phyloP scores from a whole-genome alignment of 805 yeast genomes.

The Candida vaughaniae region DNA sequence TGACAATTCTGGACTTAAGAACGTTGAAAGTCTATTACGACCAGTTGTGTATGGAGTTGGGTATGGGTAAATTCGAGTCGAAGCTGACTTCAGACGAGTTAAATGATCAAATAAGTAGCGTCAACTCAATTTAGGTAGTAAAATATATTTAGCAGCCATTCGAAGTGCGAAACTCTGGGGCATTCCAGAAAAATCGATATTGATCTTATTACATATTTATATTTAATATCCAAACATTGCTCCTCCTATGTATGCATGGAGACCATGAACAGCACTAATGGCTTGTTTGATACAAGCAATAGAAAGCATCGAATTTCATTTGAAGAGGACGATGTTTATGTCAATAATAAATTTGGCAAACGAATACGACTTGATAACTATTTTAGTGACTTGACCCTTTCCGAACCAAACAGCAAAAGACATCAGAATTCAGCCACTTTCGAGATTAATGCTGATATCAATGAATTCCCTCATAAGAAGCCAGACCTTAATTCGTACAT shows the following conservation, averaged over 20 bases:
- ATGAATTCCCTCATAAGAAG: background rate
- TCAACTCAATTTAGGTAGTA: constrained; percentile 12
- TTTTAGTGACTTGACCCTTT: constrained; percentile 23
- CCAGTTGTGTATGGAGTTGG: constrained; percentile 30
- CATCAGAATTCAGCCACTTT: background rate
- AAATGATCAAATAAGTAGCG: constrained; percentile 11
- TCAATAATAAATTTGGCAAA: constrained; percentile 18
- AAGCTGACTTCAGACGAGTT: constrained; percentile 11
- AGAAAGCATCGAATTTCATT: constrained; percentile 6
- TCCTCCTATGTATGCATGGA: too few relatives aligned
- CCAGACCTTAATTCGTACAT: constrained; percentile 10
- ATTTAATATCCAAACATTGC: background rate
- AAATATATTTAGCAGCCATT: constrained; percentile 5
- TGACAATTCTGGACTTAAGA: constrained; percentile 35
- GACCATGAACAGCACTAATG: too few relatives aligned
- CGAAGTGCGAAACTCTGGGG: too few relatives aligned
- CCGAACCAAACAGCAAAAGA: constrained; percentile 8
- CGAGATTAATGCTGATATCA: constrained; percentile 9
- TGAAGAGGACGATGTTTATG: constrained; percentile 11
- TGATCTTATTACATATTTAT: background rate
- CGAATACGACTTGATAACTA: constrained; percentile 30
- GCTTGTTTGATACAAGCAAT: too few relatives aligned
- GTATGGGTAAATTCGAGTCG: constrained; percentile 14
- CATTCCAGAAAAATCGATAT: constrained; percentile 8
- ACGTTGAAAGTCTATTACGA: constrained; percentile 35